Percentiles rank a stretch among this genome's conserved stretches.
Evolutionary conservation across 331 rosid species (phyloP).

Genomic region (Saraca asoca): DNA sequence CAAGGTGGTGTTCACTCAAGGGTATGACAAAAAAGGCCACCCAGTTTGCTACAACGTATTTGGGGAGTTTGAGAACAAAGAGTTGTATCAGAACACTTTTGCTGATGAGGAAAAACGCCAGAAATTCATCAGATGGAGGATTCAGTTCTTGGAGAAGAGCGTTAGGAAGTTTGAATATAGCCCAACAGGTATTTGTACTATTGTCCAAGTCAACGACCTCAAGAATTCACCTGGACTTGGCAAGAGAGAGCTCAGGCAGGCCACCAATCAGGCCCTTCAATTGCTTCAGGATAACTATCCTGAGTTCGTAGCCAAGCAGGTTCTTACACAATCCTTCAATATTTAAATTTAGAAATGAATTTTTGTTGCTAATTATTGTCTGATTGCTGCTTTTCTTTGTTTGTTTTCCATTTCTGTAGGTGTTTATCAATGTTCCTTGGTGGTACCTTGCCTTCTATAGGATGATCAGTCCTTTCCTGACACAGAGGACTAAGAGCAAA

Average conservation of each 20-base stretch:
- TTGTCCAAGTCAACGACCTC: slow-evolving; percentile 82
- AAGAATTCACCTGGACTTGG: slow-evolving; percentile 63
- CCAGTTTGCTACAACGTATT: slow-evolving; percentile 79
- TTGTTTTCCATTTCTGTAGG: slow-evolving; percentile 37
- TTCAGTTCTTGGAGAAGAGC: slow-evolving; percentile 77
- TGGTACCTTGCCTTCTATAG: slow-evolving; percentile 82
- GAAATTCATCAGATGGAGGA: slow-evolving; percentile 79
- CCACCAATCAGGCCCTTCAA: slow-evolving; percentile 69
- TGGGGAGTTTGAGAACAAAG: slow-evolving; percentile 69
- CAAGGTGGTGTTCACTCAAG: slow-evolving; percentile 72
- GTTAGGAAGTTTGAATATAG: slow-evolving; percentile 67
- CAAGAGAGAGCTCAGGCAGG: slow-evolving; percentile 65
- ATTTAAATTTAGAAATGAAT: no score
- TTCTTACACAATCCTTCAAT: neutral
- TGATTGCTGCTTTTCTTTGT: slow-evolving; percentile 1
- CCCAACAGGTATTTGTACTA: slow-evolving; percentile 56
- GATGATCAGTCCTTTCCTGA: slow-evolving; percentile 78
- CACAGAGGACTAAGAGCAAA: slow-evolving; percentile 92
- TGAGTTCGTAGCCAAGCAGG: slow-evolving; percentile 88
- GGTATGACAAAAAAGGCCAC: slow-evolving; percentile 71
- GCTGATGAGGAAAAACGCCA: slow-evolving; percentile 64
- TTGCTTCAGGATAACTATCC: slow-evolving; percentile 87
- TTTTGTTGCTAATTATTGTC: neutral
- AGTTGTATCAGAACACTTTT: slow-evolving; percentile 64
- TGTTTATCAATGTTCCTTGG: slow-evolving; percentile 90